Evolutionary conservation across 2,329 filamentous ascomycete genomes (phyloP), one percentile per base, ranked within the genome.

Genomic region (Pseudodiploospora longispora): DNA sequence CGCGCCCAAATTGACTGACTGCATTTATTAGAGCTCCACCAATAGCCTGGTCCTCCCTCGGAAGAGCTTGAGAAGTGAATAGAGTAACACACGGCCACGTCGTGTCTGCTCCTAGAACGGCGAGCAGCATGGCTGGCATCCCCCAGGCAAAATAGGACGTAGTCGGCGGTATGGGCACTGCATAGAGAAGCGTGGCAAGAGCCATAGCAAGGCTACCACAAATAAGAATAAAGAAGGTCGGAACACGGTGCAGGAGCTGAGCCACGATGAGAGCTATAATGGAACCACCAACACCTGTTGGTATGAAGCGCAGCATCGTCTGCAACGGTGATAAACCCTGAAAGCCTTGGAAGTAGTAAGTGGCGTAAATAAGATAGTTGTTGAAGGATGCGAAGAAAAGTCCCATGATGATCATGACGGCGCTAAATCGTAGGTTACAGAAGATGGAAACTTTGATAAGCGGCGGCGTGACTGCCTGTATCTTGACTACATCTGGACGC

Each of bases 321-420:
- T 84, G 74, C n/a, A 85, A 65, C 1, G 80, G 68, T 1, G 69
- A 71, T 2, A 80, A 68, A 0, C 72, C 75, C 52, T 82, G 80
- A 57, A 76, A 85, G 50, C 82, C 74, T 59, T 87, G 83, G 61
- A 78, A 86, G 61, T 78, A 84, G 60, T 82, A 86, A 4, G 83
- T 87, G 1, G 80, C 75, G 53, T 75, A 84, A 48, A 86, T 69
- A 34, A 85, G 63, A 52, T 74, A 84, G 58, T 82, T 81, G 63
- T 83, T 85, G 64, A 86, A 87, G 2, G 72, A 68, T 12, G 75
- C 73, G 54, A 82, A 85, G 64, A 85, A 85, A 2, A 85, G 59
- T 1, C 69, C 69, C 74, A 85, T 83, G 52, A 83, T 78, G 30
- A 74, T 56, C 67, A 85, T 79, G 10, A 79, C 80, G 6, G 78